A percentile compares a stretch with the other conserved stretches of the same genome.
Evolutionary conservation across 2,329 filamentous ascomycete species (phyloP).

Genomic region (Sodiomyces alkalinus): DNA sequence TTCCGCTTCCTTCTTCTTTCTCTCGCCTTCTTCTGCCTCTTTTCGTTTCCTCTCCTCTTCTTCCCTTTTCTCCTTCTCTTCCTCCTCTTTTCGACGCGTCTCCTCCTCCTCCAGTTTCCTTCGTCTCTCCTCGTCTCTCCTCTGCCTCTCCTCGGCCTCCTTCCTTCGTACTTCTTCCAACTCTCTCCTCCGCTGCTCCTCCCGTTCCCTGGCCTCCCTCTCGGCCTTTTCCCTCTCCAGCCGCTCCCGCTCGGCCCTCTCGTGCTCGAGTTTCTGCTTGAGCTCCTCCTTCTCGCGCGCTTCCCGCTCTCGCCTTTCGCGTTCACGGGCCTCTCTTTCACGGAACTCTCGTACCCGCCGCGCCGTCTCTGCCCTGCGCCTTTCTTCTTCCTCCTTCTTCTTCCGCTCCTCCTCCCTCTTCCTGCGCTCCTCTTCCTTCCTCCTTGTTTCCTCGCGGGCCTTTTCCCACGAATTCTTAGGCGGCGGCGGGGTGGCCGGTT

Average conservation of each 20-base stretch:
- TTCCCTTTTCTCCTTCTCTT: conserved; percentile 13
- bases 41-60: conserved; percentile 12
- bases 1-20: conserved; percentile 16
- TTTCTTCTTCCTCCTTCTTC: conserved; percentile 43
- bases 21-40: conserved; percentile 17
- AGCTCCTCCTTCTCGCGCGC: conserved; percentile 15
- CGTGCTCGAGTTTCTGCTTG: conserved; percentile 14
- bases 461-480: conserved; percentile 12
- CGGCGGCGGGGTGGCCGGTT: no score
- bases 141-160: conserved; percentile 16
- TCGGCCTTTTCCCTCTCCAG: conserved; percentile 33
- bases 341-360: conserved; percentile 36
- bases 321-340: conserved; percentile 37
- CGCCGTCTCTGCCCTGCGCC: conserved; percentile 39
- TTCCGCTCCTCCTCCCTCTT: conserved; percentile 49
- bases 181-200: conserved; percentile 16
- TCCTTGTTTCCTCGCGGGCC: conserved; percentile 45
- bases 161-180: conserved; percentile 12
- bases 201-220: conserved; percentile 19
- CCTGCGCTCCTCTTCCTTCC: conserved; percentile 47
- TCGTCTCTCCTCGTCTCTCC: conserved; percentile 12
- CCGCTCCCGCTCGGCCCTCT: conserved; percentile 21
- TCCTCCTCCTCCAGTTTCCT: conserved; percentile 16
- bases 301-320: conserved; percentile 23
- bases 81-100: conserved; percentile 12